Percentiles rank a stretch among this genome's conserved stretches.
These are phyloP conservation scores for Penicillium pulvis DNA, from an alignment of 495 filamentous ascomycete species.

Conservation along the genomic window DNA sequence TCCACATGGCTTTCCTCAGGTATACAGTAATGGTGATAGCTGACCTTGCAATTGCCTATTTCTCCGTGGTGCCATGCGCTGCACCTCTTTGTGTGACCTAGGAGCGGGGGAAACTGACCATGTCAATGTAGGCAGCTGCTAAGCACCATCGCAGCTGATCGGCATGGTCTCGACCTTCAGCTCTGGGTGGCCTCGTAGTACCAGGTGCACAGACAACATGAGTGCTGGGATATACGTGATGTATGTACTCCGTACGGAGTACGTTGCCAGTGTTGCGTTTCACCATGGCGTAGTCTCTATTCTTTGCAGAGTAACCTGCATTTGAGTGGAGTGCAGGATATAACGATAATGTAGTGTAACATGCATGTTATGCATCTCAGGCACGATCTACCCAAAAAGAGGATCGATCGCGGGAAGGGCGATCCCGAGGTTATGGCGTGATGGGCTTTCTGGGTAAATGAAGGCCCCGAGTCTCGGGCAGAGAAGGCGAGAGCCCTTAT, in stretches of 20 bases:
- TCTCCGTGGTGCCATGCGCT: background rate
- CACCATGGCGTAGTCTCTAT: background rate
- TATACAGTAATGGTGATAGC: slow-evolving; percentile 1
- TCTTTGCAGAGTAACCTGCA: background rate
- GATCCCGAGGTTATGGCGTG: slow-evolving; percentile 33
- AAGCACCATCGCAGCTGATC: background rate
- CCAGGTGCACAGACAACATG: background rate
- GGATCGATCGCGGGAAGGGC: slow-evolving; percentile 22
- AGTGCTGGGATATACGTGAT: background rate
- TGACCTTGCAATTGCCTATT: background rate
- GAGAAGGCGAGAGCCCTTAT: background rate
- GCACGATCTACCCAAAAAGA: slow-evolving; percentile 19
- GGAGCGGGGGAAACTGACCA: background rate
- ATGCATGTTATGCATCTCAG: slow-evolving; percentile 22
- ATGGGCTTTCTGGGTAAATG: slow-evolving; percentile 16
- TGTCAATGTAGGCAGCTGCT: background rate
- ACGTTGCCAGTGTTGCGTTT: background rate
- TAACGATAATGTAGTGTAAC: slow-evolving; percentile 18
- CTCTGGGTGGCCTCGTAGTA: background rate
- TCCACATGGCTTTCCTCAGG: slow-evolving; percentile 14
- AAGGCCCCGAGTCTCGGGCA: background rate
- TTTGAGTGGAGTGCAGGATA: slow-evolving; percentile 9
- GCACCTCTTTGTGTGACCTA: background rate
- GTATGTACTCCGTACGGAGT: background rate
- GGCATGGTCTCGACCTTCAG: background rate